Evolutionary conservation across 306 rosid species (phyloP), one percentile per base, ranked within the genome.

Genomic region (Prunus mira): DNA sequence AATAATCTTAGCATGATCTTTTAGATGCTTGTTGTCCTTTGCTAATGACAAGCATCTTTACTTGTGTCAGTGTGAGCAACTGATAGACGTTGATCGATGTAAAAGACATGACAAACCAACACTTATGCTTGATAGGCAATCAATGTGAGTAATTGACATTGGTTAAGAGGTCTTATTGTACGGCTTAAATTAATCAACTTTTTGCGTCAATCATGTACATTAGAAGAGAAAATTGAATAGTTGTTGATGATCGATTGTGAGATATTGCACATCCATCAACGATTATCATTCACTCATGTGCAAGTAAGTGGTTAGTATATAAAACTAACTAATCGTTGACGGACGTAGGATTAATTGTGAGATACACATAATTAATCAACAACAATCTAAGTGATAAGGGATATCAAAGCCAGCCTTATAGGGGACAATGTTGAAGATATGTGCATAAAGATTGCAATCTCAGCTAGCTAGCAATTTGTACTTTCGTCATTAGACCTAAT

Each of bases 401-500:
- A 68, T 24, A 25, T 47, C 56, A 78, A 17, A 50, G 57, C 46
- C 65, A 78, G n/a, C 20, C 54, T 5, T 8, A 19, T 8, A 19
- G 71, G 76, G 66, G 72, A 71, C 72, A 71, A 18, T 46, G 15
- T 34, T 34, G 45, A 73, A 43, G 13, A 20, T 73, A 73, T 58
- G 12, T n/a, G 51, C 50, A 32, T 19, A 73, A 43, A 73, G 57
- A 73, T 60, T 17, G 67, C 24, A 20, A 72, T 72, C 20, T 54
- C 38, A 34, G 27, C 12, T 13, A 72, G 20, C 60, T 9, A 52
- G 22, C 28, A 43, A 62, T 6, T 74, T 61, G 69, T 61, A 46
- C 30, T 45, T 46, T n/a, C 18, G 43, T 61, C 30, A 3, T 62
- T 24, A 19, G 19, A 11, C 27, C 68, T 18, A 62, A 47, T 12